Evolutionary conservation across 169 alveolate species (phyloP).

Genomic region (Eimeria zaria): DNA sequence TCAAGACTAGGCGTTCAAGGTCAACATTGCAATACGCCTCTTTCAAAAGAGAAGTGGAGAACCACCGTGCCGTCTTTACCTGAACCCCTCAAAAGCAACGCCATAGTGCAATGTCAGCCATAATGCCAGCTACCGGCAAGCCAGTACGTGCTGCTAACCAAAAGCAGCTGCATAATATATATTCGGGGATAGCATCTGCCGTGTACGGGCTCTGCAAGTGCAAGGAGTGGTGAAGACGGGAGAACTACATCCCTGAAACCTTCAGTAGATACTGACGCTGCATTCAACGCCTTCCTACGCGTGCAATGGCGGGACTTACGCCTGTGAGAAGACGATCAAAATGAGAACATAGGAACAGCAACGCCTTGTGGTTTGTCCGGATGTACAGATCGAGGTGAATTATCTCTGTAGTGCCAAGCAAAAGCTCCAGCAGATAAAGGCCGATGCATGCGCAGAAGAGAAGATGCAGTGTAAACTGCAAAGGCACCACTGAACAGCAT

Average conservation of each 20-base stretch:
- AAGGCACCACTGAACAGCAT: not conserved
- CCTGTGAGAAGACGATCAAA: conserved; percentile 75
- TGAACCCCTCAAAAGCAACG: not conserved
- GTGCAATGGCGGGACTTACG: not conserved
- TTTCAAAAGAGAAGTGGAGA: conserved; percentile 87
- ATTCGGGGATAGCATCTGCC: not conserved
- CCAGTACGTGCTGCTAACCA: not conserved
- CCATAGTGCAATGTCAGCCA: not conserved
- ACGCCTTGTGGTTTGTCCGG: conserved; percentile 73
- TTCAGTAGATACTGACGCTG: not conserved
- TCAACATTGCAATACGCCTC: conserved; percentile 90
- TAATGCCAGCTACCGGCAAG: not conserved
- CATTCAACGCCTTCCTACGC: not conserved
- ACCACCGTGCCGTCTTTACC: conserved; percentile 88
- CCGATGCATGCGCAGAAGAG: not conserved
- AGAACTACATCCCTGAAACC: not conserved
- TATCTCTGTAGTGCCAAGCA: conserved; percentile 46
- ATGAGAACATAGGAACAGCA: conserved; percentile 64
- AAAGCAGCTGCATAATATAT: not conserved
- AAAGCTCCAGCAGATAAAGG: not conserved
- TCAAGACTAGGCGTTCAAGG: conserved; percentile 89
- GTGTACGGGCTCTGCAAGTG: not conserved
- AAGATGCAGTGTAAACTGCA: not conserved
- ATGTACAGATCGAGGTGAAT: conserved; percentile 72
- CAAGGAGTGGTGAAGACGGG: not conserved